phyloP scores from a whole-genome alignment of 805 yeast genomes.

The Yarrowia deformans region DNA sequence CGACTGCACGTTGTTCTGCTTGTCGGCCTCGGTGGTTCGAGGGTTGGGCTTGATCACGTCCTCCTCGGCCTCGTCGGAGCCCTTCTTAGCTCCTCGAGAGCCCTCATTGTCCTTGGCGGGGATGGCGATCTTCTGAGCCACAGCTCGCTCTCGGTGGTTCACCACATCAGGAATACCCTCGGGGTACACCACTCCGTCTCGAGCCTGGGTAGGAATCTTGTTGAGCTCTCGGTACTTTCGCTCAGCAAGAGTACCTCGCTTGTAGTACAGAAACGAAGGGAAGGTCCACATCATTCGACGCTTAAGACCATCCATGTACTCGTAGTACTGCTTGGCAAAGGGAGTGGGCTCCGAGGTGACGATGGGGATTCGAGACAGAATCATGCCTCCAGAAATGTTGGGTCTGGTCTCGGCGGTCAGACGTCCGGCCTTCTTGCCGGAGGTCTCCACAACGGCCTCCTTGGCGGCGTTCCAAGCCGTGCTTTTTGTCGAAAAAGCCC shows the following conservation, averaged over 20 bases:
- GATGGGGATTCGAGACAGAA: constrained; percentile 83
- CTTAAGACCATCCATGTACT: constrained; percentile 86
- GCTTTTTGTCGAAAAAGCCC: constrained; percentile 37
- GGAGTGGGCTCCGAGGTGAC: constrained; percentile 77
- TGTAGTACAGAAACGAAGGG: constrained; percentile 90
- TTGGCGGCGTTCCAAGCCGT: constrained; percentile 28
- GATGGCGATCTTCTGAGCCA: constrained; percentile 76
- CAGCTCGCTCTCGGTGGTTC: constrained; percentile 87
- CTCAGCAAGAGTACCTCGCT: constrained; percentile 87
- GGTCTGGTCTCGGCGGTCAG: constrained; percentile 33
- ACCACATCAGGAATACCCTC: constrained; percentile 85
- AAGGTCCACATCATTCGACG: constrained; percentile 96
- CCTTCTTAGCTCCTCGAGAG: constrained; percentile 41
- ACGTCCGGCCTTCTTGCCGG: constrained; percentile 26
- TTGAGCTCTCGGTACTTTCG: constrained; percentile 79
- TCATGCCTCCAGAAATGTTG: constrained; percentile 53
- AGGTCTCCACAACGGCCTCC: constrained; percentile 23
- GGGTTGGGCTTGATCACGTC: constrained; percentile 68
- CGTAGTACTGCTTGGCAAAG: constrained; percentile 77
- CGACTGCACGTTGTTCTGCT: constrained; percentile 63
- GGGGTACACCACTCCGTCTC: constrained; percentile 79
- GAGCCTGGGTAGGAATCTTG: constrained; percentile 72
- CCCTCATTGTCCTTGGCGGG: constrained; percentile 62
- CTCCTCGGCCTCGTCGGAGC: constrained; percentile 45
- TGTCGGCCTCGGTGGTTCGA: constrained; percentile 80